Conservation (phyloP, 352 stramenopile genomes). For the Pythium volutum region DNA sequence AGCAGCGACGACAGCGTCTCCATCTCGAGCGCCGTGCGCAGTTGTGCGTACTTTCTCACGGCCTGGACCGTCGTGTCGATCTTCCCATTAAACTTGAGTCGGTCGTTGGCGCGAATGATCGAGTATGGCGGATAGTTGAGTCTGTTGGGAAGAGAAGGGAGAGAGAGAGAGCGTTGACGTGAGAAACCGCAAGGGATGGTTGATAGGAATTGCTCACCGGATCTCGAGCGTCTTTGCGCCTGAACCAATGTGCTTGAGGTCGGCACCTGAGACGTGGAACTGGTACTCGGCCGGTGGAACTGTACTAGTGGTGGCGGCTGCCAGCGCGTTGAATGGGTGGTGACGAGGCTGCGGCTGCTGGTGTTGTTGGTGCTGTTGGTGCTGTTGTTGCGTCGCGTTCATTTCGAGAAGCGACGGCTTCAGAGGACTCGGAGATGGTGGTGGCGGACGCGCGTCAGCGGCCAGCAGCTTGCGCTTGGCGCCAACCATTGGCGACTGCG, state of each 20-base stretch:
- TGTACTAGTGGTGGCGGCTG: too few species aligned
- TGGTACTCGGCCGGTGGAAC: conserved; percentile 49
- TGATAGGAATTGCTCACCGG: conserved; percentile 23
- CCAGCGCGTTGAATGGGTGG: too few species aligned
- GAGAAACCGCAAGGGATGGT: not conserved
- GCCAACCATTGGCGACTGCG: not conserved
- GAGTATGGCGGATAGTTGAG: conserved; percentile 67
- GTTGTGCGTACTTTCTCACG: conserved; percentile 58
- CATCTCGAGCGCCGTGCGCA: conserved; percentile 49
- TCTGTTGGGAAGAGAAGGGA: conserved; percentile 17
- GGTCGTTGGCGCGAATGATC: conserved; percentile 64
- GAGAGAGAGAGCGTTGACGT: not conserved
- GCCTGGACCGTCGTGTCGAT: conserved; percentile 38
- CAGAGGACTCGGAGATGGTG: not conserved
- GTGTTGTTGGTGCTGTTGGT: not conserved
- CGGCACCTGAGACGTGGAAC: conserved; percentile 40
- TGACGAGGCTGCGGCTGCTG: too few species aligned
- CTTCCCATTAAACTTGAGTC: conserved; percentile 59
- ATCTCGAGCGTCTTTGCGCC: conserved; percentile 65
- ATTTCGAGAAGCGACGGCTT: conserved; percentile 9
- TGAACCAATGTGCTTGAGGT: conserved; percentile 43
- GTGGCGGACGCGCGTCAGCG: not conserved
- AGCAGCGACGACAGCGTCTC: conserved; percentile 50
- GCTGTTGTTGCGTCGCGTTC: not conserved
- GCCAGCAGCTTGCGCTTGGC: conserved; percentile 11